These are phyloP conservation scores for Mentha longifolia DNA, from an alignment of 257 asterid genomes.

Conservation along the genomic window DNA sequence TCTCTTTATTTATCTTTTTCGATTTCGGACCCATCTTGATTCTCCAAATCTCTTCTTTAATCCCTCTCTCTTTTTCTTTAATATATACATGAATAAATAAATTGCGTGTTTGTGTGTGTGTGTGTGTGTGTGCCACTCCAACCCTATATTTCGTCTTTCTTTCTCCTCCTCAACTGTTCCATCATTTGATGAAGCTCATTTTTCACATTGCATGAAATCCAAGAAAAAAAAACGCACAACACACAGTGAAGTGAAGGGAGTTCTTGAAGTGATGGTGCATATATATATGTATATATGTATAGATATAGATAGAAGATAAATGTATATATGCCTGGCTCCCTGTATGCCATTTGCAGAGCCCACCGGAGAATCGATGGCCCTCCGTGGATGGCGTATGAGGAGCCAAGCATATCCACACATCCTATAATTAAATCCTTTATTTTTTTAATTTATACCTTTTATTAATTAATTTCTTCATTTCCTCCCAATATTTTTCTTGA, in stretches of 20 bases:
- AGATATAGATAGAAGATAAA: background rate
- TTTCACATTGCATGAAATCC: slow-evolving; percentile 23
- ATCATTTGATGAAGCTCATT: slow-evolving; percentile 32
- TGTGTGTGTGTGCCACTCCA: background rate
- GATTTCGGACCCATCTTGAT: slow-evolving; percentile 61
- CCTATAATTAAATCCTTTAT: slow-evolving; percentile 16
- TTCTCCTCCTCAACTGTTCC: slow-evolving; percentile 28
- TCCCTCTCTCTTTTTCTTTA: slow-evolving; percentile 25
- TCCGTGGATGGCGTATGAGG: slow-evolving; percentile 99
- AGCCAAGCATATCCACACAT: slow-evolving; percentile 87
- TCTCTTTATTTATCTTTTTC: slow-evolving; percentile 4
- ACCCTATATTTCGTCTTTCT: background rate
- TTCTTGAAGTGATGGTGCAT: no score
- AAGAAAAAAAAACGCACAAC: background rate
- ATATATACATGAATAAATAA: background rate
- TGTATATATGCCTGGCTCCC: slow-evolving; percentile 99
- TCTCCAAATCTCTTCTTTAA: slow-evolving; percentile 43
- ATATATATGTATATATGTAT: background rate
- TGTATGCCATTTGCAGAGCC: slow-evolving; percentile 97
- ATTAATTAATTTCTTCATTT: background rate
- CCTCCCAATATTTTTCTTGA: slow-evolving; percentile 3
- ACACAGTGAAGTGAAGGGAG: background rate
- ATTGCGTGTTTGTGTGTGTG: background rate
- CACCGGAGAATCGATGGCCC: slow-evolving; percentile 71
- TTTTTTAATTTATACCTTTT: background rate